phyloP scores from a whole-genome alignment of 2,329 filamentous ascomycete species.

The Colletotrichum godetiae region DNA sequence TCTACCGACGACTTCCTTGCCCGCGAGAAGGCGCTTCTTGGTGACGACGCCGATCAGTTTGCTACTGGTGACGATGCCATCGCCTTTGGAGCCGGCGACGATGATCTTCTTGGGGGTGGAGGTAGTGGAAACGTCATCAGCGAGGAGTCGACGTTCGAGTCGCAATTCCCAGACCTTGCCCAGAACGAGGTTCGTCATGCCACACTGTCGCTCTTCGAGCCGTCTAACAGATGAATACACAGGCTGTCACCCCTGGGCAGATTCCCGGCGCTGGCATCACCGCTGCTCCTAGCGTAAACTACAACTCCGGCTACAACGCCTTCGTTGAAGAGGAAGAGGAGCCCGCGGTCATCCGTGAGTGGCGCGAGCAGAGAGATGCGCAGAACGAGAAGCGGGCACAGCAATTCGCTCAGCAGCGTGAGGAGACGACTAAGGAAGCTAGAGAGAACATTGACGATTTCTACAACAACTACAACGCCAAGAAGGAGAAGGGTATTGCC shows the following conservation, averaged over 20 bases:
- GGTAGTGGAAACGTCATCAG: conserved; percentile 55
- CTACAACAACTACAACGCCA: conserved; percentile 99
- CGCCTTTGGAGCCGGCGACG: conserved; percentile 73
- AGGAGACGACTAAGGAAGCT: conserved; percentile 87
- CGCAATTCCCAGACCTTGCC: conserved; percentile 86
- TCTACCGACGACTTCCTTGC: conserved; percentile 87
- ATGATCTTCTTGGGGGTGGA: conserved; percentile 79
- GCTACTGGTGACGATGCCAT: conserved; percentile 78
- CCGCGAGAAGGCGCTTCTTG: conserved; percentile 89
- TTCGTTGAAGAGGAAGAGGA: conserved; percentile 77
- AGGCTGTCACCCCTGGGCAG: conserved; percentile 81
- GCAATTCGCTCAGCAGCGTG: conserved; percentile 84
- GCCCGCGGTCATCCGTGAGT: conserved; percentile 88
- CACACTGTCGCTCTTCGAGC: not conserved
- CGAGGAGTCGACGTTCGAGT: conserved; percentile 75
- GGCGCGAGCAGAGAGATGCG: conserved; percentile 90
- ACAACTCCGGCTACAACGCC: conserved; percentile 71
- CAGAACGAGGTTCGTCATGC: conserved; percentile 71
- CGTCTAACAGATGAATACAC: conserved; percentile 25
- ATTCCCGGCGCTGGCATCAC: conserved; percentile 85
- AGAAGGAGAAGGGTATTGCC: conserved; percentile 92
- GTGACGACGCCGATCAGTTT: conserved; percentile 94
- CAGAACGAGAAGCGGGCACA: conserved; percentile 86
- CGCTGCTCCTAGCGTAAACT: conserved; percentile 69
- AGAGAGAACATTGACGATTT: conserved; percentile 98